These are phyloP conservation scores for Zymoseptoria crescenta DNA, from an alignment of 2,329 filamentous ascomycete species.

Conservation along the genomic window DNA sequence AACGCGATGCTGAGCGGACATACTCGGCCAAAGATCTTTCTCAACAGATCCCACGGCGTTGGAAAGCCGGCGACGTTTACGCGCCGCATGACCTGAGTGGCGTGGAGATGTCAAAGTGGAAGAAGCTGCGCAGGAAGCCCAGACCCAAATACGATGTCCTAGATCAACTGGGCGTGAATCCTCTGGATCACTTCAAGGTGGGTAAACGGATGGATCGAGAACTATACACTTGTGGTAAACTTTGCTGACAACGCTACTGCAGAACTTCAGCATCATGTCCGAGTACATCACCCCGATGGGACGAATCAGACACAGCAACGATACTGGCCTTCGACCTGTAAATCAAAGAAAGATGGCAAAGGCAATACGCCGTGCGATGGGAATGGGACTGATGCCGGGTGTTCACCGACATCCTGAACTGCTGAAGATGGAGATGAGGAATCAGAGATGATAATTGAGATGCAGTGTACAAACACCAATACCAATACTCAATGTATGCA, in stretches of 20 bases:
- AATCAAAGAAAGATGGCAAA: conserved; percentile 93
- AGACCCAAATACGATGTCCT: conserved; percentile 56
- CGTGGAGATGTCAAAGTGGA: conserved; percentile 76
- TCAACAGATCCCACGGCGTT: conserved; percentile 61
- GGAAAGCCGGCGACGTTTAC: conserved; percentile 76
- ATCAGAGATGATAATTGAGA: background rate
- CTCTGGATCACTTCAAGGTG: conserved; percentile 81
- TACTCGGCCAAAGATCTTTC: conserved; percentile 44
- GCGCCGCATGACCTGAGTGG: conserved; percentile 78
- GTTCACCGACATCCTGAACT: conserved; percentile 84
- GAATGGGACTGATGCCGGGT: conserved; percentile 83
- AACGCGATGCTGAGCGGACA: conserved; percentile 18
- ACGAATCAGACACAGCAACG: conserved; percentile 66
- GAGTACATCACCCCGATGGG: conserved; percentile 82
- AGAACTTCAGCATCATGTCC: conserved; percentile 90
- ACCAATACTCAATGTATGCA: background rate
- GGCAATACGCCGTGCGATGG: conserved; percentile 80
- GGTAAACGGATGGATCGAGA: conserved; percentile 19
- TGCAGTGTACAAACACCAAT: background rate
- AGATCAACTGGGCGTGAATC: conserved; percentile 71
- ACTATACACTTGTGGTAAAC: background rate
- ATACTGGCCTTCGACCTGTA: conserved; percentile 73
- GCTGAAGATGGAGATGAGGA: conserved; percentile 33
- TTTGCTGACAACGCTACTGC: background rate
- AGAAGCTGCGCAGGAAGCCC: conserved; percentile 45